Conservation (phyloP, 2,329 filamentous ascomycete species). For the Ascocoryne sarcoides region DNA sequence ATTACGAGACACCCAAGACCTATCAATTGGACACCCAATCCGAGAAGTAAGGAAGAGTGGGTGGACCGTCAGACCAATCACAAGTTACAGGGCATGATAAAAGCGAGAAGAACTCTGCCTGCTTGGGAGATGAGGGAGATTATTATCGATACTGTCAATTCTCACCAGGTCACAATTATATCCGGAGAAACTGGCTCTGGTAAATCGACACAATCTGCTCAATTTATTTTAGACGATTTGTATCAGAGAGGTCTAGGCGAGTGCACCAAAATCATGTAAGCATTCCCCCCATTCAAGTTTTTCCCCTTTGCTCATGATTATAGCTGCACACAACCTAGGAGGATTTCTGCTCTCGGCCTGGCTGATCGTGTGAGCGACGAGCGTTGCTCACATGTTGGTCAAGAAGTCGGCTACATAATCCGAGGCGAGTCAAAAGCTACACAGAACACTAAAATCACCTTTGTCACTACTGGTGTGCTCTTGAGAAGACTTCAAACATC, state of each 20-base stretch:
- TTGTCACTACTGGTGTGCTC: constrained; percentile 91
- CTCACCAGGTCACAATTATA: constrained; percentile 87
- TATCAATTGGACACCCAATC: constrained; percentile 55
- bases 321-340: constrained; percentile 78
- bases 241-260: constrained; percentile 68
- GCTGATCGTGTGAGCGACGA: constrained; percentile 94
- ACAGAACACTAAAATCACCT: constrained; percentile 75
- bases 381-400: constrained; percentile 69
- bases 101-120: constrained; percentile 64
- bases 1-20: constrained; percentile 42
- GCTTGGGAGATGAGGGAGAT: constrained; percentile 77
- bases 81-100: constrained; percentile 66
- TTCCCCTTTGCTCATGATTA: constrained; percentile 6
- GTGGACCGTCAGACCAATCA: constrained; percentile 53
- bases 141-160: constrained; percentile 66
- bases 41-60: constrained; percentile 60
- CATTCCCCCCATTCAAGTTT: neutral
- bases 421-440: constrained; percentile 78
- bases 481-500: constrained; percentile 86
- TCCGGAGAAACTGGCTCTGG: constrained; percentile 95
- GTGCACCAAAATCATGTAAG: constrained; percentile 68
- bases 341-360: constrained; percentile 88
- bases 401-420: constrained; percentile 87
- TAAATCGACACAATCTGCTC: constrained; percentile 93
- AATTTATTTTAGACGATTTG: constrained; percentile 89